Evolutionary conservation across 1,139 yeast species (phyloP), one percentile per base, ranked within the genome.

Genomic region (Debaryomyces fabryi): DNA sequence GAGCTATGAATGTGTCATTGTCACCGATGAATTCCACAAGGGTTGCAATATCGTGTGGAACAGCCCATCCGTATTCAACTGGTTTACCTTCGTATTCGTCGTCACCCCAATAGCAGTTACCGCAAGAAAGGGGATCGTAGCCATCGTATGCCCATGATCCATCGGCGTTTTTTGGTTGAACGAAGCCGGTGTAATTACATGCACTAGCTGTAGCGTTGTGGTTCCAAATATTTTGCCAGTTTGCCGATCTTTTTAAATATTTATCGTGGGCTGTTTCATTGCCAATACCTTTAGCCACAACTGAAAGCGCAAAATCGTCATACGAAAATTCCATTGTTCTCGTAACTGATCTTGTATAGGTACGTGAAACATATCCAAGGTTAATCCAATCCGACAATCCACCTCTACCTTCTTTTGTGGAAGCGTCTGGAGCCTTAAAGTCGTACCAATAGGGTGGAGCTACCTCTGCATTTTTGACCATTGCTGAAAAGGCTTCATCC

Each of bases 201-300:
- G 45, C 48, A 1, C 42, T 16, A 1, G 67, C 51, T 0, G 58
- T 43, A 12, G 70, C 67, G n/a, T 67, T 53, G 7, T 48, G 47
- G 51, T 71, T 71, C 76, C 76, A 72, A 13, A 72, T 56, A 45
- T 70, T 63, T 52, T 68, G 67, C 77, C 76, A 72, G 48, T 67
- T 60, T 2, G 70, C 58, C 4, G 75, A 68, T 30, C 76, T 57
- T 23, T 59, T 52, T 49, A 69, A 58, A 50, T 72, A 72, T 49
- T 66, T 66, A 13, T 60, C 51, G 49, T 63, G 57, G 24, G 63
- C 68, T 3, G 54, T 51, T 4, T 49, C 27, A 18, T 58, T 53
- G 4, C 66, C 67, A 32, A 71, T 53, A 1, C 71, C 72, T 35
- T 60, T 49, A 7, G 76, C 74, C 12, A 70, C 71, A 23, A 66